Evolutionary conservation across 306 rosid genomes (phyloP).

Genomic region (Quercus ilex): DNA sequence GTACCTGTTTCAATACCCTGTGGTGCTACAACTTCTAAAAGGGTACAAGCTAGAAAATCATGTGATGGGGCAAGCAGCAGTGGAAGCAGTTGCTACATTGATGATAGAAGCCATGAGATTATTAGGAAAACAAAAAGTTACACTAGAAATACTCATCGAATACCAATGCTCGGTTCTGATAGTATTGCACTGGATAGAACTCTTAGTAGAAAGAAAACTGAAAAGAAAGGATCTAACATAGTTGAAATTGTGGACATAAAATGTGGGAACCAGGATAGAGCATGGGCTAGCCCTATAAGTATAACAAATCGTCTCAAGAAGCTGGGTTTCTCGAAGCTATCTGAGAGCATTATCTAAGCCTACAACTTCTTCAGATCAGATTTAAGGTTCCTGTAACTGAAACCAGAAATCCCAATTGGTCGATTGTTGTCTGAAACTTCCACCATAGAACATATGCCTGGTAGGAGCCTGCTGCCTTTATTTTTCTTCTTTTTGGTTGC

Average conservation of each 20-base stretch:
- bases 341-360: constrained; percentile 68
- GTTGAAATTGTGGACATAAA: constrained; percentile 86
- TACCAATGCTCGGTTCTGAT: constrained; percentile 71
- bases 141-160: constrained; percentile 49
- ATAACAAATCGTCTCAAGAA: constrained; percentile 68
- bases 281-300: constrained; percentile 60
- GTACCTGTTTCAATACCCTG: constrained; percentile 42
- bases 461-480: constrained; percentile 44
- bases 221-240: constrained; percentile 52
- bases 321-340: constrained; percentile 81
- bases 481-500: constrained; percentile 55
- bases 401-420: constrained; percentile 41
- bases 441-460: constrained; percentile 66
- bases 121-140: constrained; percentile 47
- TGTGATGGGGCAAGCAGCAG: constrained; percentile 67
- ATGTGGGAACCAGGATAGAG: constrained; percentile 66
- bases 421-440: constrained; percentile 51
- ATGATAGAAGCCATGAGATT: constrained; percentile 33
- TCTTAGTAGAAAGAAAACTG: constrained; percentile 51
- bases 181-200: constrained; percentile 37
- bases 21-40: constrained; percentile 43
- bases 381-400: constrained; percentile 62
- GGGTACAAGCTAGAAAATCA: constrained; percentile 55
- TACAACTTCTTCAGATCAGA: constrained; percentile 48
- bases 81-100: constrained; percentile 36